phyloP scores from a whole-genome alignment of 164 flowering plant species.

The Vitis amurensis region DNA sequence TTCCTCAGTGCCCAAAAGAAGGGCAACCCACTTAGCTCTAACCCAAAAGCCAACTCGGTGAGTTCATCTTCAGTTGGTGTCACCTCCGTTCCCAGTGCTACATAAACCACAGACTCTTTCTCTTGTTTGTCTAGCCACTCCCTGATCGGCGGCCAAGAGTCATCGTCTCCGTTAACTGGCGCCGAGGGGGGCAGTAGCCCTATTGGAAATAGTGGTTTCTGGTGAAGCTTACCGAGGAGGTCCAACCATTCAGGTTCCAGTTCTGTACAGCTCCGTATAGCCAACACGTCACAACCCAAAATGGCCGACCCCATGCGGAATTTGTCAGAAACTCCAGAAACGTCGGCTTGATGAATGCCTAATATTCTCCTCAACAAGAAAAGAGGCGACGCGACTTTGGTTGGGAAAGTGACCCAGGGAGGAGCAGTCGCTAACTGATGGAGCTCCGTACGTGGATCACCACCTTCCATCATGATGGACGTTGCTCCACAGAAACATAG shows the following conservation, averaged over 20 bases:
- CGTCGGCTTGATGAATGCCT: neutral
- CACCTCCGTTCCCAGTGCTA: conserved; percentile 2
- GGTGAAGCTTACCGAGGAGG: conserved; percentile 16
- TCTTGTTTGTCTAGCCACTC: conserved; percentile 8
- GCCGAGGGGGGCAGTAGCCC: conserved; percentile 24
- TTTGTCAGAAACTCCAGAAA: conserved; percentile 6
- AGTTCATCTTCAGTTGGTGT: neutral
- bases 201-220: conserved; percentile 22
- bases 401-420: conserved; percentile 23
- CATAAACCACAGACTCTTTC: neutral
- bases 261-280: conserved; percentile 22
- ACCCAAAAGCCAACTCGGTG: conserved; percentile 5
- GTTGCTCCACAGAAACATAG: conserved; percentile 9
- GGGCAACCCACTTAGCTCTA: neutral
- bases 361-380: conserved; percentile 1
- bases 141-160: neutral
- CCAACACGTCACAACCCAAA: conserved; percentile 3
- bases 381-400: conserved; percentile 2
- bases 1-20: conserved; percentile 1
- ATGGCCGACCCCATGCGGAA: conserved; percentile 7
- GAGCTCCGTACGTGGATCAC: neutral
- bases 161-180: neutral
- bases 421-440: conserved; percentile 9
- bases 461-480: neutral
- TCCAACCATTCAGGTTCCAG: conserved; percentile 20